A percentile compares a stretch with the other conserved stretches of the same genome.
Evolutionary conservation across 345 rosid genomes (phyloP).

Genomic region (Atalantia buxifolia): DNA sequence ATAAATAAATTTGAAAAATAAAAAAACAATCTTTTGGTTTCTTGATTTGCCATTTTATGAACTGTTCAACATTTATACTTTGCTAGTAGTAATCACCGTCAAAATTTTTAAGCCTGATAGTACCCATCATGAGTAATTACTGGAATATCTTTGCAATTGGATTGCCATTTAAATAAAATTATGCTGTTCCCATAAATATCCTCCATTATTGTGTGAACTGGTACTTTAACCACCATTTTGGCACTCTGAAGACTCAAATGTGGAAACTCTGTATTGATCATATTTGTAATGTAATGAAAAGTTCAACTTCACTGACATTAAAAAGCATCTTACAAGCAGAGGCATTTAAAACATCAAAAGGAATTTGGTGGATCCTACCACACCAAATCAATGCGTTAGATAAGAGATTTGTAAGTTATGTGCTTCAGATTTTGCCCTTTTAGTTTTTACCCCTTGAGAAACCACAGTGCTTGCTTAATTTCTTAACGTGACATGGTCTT

Average conservation of each 20-base stretch:
- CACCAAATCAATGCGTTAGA: background rate
- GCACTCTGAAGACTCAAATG: too few species aligned
- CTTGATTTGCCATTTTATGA: background rate
- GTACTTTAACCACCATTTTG: too few species aligned
- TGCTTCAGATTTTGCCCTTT: background rate
- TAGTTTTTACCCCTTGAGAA: background rate
- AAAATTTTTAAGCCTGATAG: background rate
- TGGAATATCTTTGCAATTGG: too few species aligned
- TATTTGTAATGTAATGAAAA: background rate
- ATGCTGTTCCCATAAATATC: too few species aligned
- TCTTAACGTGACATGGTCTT: constrained; percentile 26
- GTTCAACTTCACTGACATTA: background rate
- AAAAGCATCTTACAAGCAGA: too few species aligned
- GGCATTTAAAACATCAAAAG: background rate
- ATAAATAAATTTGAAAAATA: too few species aligned
- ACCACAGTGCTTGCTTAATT: background rate
- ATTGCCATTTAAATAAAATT: too few species aligned
- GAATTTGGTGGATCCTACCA: background rate
- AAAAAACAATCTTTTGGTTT: background rate
- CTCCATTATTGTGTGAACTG: too few species aligned
- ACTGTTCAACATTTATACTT: too few species aligned
- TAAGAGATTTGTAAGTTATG: background rate
- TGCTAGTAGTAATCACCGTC: background rate
- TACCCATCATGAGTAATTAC: background rate
- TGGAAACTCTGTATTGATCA: too few species aligned